These are phyloP conservation scores for Penicillium pulvis DNA, from an alignment of 495 filamentous ascomycete genomes.

Conservation along the genomic window DNA sequence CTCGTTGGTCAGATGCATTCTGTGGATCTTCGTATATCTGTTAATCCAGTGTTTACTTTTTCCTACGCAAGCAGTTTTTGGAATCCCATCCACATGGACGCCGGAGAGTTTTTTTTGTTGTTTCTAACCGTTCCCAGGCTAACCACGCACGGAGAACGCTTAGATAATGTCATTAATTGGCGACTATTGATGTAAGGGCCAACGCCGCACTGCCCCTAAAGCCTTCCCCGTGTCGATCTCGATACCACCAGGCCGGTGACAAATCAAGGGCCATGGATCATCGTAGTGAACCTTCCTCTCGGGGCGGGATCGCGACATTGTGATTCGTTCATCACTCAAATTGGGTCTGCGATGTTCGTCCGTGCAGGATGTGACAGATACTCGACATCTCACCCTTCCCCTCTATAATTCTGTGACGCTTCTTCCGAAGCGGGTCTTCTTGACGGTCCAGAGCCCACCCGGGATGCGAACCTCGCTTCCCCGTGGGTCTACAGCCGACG, in stretches of 20 bases:
- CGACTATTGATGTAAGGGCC: slow-evolving; percentile 49
- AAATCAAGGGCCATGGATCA: slow-evolving; percentile 41
- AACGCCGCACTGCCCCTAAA: slow-evolving; percentile 23
- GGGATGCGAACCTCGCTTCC: slow-evolving; percentile 27
- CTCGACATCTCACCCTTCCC: slow-evolving; percentile 6
- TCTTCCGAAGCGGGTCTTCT: slow-evolving; percentile 15
- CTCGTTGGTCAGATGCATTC: background rate
- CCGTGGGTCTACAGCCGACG: slow-evolving; percentile 26
- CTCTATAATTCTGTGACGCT: slow-evolving; percentile 11
- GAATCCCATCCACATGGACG: slow-evolving; percentile 22
- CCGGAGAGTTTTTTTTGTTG: slow-evolving; percentile 17
- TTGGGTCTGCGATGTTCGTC: slow-evolving; percentile 24
- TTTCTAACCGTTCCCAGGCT: slow-evolving; percentile 2
- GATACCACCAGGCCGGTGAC: slow-evolving; percentile 38
- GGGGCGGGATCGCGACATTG: slow-evolving; percentile 24
- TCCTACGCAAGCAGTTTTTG: background rate
- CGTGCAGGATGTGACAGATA: slow-evolving; percentile 46
- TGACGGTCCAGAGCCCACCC: slow-evolving; percentile 16
- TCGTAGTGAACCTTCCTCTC: slow-evolving; percentile 18
- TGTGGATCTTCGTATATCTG: slow-evolving; percentile 1
- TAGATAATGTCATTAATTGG: slow-evolving; percentile 18
- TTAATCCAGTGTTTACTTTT: background rate
- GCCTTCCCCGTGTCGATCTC: slow-evolving; percentile 41
- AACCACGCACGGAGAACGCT: slow-evolving; percentile 17
- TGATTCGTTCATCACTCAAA: slow-evolving; percentile 39